These are phyloP conservation scores for Vigna mungo DNA, from an alignment of 306 rosid genomes.

Conservation along the genomic window DNA sequence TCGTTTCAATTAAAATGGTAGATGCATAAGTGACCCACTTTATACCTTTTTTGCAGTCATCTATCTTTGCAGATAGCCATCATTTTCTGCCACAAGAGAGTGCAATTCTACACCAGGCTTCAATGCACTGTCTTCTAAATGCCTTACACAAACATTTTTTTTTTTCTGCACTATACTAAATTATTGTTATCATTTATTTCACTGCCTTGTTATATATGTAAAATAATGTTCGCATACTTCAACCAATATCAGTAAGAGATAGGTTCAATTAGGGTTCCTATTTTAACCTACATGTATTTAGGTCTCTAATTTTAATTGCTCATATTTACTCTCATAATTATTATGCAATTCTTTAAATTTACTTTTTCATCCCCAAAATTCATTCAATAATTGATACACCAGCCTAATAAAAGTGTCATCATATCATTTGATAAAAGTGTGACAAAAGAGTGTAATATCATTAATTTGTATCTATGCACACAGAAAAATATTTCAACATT, in stretches of 20 bases:
- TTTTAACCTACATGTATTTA: background rate
- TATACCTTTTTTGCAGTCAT: conserved; percentile 6
- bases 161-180: background rate
- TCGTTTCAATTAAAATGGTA: background rate
- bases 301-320: background rate
- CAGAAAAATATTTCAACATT: background rate
- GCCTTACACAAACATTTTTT: background rate
- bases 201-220: background rate
- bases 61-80: conserved; percentile 33
- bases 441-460: background rate
- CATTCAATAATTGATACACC: background rate
- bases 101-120: background rate
- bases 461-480: background rate
- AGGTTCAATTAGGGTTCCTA: background rate
- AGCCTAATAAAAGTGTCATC: background rate
- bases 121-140: background rate
- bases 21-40: conserved; percentile 34
- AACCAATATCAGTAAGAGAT: background rate
- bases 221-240: background rate
- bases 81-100: conserved; percentile 22
- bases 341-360: background rate
- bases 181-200: background rate
- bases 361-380: background rate
- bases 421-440: too few relatives aligned
- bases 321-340: background rate